phyloP scores from a whole-genome alignment of 345 rosid genomes.

The Eucalyptus globulus region DNA sequence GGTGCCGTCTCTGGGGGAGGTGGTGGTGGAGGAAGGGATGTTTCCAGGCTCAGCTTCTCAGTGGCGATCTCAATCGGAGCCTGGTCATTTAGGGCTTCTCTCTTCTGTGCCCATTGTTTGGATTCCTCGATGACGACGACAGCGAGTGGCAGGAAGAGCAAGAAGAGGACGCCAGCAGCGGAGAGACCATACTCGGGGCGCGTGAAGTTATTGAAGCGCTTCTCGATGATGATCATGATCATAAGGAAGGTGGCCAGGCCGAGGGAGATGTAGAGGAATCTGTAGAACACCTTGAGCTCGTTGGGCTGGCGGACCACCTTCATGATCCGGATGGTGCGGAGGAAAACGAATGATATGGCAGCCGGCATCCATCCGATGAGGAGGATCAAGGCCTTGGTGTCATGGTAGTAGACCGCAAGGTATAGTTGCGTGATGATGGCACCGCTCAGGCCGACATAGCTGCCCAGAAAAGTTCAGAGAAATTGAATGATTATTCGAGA shows the following conservation, averaged over 20 bases:
- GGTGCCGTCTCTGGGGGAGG: neutral
- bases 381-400: conserved; percentile 28
- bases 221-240: conserved; percentile 36
- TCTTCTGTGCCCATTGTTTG: conserved; percentile 24
- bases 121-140: conserved; percentile 36
- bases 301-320: conserved; percentile 25
- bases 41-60: neutral
- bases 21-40: neutral
- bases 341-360: conserved; percentile 28
- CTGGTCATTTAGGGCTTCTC: conserved; percentile 5
- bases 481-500: neutral
- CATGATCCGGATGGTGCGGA: conserved; percentile 26
- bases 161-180: conserved; percentile 31
- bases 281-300: conserved; percentile 40
- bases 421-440: conserved; percentile 46
- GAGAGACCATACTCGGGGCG: conserved; percentile 23
- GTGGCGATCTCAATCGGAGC: conserved; percentile 11
- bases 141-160: conserved; percentile 38
- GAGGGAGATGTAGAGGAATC: conserved; percentile 38
- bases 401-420: conserved; percentile 26
- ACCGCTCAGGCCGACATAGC: conserved; percentile 8
- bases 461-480: neutral
- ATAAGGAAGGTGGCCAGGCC: conserved; percentile 53
- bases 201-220: neutral
- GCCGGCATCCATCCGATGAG: conserved; percentile 54